Evolutionary conservation across 495 filamentous ascomycete species (phyloP).

Genomic region (Aspergillus conjunctus): DNA sequence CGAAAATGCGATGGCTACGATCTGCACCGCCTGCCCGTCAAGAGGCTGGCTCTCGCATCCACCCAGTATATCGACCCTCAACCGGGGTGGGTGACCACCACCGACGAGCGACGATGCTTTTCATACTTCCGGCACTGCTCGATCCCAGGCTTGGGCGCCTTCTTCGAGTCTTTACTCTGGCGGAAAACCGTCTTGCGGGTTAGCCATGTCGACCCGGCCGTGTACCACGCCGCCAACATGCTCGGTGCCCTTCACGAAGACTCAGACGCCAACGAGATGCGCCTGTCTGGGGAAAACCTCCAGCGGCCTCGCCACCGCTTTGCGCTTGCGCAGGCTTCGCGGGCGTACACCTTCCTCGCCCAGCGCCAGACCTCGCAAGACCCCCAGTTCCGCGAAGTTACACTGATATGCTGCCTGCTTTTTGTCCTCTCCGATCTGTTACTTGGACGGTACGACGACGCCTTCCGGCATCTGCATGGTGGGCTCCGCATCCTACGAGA

Average conservation of each 20-base stretch:
- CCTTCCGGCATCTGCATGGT: constrained; percentile 24
- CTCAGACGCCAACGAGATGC: constrained; percentile 20
- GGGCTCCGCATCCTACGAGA: constrained; percentile 28
- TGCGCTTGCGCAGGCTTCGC: constrained; percentile 25
- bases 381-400: constrained; percentile 20
- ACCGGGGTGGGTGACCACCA: constrained; percentile 23
- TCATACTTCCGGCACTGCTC: constrained; percentile 26
- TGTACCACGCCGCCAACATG: constrained; percentile 30
- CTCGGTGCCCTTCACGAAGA: constrained; percentile 29
- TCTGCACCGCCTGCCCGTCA: constrained; percentile 6
- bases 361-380: constrained; percentile 24
- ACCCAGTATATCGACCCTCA: not conserved
- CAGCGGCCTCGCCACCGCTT: constrained; percentile 23
- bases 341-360: constrained; percentile 19
- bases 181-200: constrained; percentile 24
- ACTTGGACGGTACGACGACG: constrained; percentile 22
- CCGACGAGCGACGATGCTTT: constrained; percentile 31
- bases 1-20: constrained; percentile 18
- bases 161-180: constrained; percentile 31
- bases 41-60: not conserved
- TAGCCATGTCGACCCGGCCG: constrained; percentile 25
- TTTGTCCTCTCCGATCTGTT: constrained; percentile 26
- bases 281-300: constrained; percentile 22
- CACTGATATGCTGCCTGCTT: constrained; percentile 29
- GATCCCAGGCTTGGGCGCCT: constrained; percentile 17